A percentile compares a stretch with the other conserved stretches of the same genome.
phyloP scores from a whole-genome alignment of 257 asterid species.

The Echium plantagineum region DNA sequence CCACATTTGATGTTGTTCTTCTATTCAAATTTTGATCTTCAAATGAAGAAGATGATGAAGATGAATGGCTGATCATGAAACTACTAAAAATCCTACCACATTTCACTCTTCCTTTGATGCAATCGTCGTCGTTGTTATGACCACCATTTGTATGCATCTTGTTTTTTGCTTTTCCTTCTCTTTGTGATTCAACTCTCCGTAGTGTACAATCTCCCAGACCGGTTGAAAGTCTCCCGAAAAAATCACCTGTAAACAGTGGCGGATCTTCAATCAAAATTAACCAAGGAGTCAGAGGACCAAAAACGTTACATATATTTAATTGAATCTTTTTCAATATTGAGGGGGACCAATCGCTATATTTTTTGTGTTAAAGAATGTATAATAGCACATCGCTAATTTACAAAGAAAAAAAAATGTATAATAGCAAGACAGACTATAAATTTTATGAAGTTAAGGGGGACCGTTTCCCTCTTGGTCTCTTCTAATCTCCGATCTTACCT shows the following conservation, averaged over 20 bases:
- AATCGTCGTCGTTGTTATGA: slow-evolving; percentile 26
- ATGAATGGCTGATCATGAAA: slow-evolving; percentile 41
- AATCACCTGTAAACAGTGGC: slow-evolving; percentile 17
- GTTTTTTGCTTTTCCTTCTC: slow-evolving; percentile 35
- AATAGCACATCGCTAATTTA: no score
- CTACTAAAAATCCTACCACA: slow-evolving; percentile 41
- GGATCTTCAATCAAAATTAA: no score
- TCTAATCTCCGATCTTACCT: no score
- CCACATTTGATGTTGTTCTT: slow-evolving; percentile 13
- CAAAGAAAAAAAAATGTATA: no score
- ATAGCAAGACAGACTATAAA: no score
- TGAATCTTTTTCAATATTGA: no score
- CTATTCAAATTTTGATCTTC: slow-evolving; percentile 32
- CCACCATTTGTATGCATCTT: slow-evolving; percentile 12
- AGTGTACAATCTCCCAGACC: slow-evolving; percentile 79
- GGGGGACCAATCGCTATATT: no score
- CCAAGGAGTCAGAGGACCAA: no score
- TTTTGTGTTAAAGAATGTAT: no score
- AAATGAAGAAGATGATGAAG: slow-evolving; percentile 42
- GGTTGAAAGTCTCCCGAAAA: slow-evolving; percentile 44
- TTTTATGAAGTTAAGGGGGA: no score
- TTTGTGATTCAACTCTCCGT: slow-evolving; percentile 67
- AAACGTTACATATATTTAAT: no score
- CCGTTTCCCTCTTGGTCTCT: no score
- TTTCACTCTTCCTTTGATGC: slow-evolving; percentile 31